Evolutionary conservation across 331 rosid species (phyloP).

Genomic region (Malus hybrid): DNA sequence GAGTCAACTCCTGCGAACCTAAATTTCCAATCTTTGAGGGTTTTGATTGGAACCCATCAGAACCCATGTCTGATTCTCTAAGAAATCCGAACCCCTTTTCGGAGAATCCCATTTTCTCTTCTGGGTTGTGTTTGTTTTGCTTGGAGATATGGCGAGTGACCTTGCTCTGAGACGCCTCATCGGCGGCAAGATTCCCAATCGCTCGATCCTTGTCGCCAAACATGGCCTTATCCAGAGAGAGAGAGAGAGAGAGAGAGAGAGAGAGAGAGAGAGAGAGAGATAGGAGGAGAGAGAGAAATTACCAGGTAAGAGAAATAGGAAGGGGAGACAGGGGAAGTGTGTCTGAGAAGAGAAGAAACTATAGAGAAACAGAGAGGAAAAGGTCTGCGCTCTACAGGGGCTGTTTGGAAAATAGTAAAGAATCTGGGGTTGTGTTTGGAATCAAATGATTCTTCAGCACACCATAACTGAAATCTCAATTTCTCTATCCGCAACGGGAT

Average conservation of each 20-base stretch:
- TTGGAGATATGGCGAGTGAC: constrained; percentile 43
- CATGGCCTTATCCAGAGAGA: constrained; percentile 30
- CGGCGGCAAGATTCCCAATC: constrained; percentile 38
- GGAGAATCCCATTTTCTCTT: constrained; percentile 26
- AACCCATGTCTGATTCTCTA: constrained; percentile 43
- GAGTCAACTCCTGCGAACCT: constrained; percentile 70
- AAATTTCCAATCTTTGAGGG: constrained; percentile 29
- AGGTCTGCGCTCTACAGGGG: neutral
- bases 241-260: neutral
- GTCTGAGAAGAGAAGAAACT: neutral
- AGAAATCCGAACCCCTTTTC: constrained; percentile 38
- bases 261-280: neutral
- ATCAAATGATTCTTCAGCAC: constrained; percentile 18
- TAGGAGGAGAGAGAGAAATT: neutral
- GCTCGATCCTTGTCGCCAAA: constrained; percentile 51
- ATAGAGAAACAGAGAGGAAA: constrained; percentile 6
- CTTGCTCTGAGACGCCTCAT: constrained; percentile 76
- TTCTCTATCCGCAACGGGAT: neutral
- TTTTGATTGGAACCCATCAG: constrained; percentile 37
- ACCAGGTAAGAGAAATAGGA: neutral
- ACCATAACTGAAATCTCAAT: neutral
- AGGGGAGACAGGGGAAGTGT: neutral
- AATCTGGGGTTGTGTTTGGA: neutral
- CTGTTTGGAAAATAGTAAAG: constrained; percentile 23
- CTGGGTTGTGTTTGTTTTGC: constrained; percentile 24